These are phyloP conservation scores for Pseudogymnoascus sp. DNA, from an alignment of 2,329 filamentous ascomycete genomes.

Conservation along the genomic window DNA sequence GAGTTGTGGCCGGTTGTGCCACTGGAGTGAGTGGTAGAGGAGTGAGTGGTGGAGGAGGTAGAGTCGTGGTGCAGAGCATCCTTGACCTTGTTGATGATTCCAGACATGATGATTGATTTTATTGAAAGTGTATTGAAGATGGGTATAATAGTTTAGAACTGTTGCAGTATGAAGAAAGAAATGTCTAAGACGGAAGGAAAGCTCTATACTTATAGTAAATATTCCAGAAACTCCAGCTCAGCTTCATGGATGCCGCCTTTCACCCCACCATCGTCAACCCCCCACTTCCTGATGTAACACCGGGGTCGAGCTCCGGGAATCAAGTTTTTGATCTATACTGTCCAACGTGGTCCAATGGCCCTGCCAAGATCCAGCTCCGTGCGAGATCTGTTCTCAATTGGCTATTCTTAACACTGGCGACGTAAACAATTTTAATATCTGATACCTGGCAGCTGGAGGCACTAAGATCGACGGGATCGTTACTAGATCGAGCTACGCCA, in stretches of 20 bases:
- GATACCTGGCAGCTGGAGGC: neutral
- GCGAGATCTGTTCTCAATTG: neutral
- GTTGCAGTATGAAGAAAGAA: neutral
- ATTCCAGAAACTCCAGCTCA: neutral
- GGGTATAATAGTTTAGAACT: constrained; percentile 7
- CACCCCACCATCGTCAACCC: neutral
- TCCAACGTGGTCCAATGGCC: neutral
- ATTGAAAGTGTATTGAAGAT: constrained; percentile 8
- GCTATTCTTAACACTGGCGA: neutral
- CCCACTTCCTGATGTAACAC: constrained; percentile 7
- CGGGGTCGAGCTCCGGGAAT: neutral
- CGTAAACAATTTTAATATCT: constrained; percentile 6
- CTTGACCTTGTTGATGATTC: constrained; percentile 41
- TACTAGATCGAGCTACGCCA: neutral
- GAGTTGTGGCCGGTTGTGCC: constrained; percentile 23
- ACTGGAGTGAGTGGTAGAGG: constrained; percentile 11
- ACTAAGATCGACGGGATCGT: neutral
- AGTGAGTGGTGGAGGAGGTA: constrained; percentile 16
- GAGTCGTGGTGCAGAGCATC: constrained; percentile 32
- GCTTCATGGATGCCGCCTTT: neutral
- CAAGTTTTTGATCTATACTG: neutral
- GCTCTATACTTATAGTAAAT: constrained; percentile 1
- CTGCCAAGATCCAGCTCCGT: neutral
- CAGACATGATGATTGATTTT: constrained; percentile 34
- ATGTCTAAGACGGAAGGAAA: neutral